phyloP scores from a whole-genome alignment of 1,139 yeast genomes.

The Yamadazyma songkhlaensis region DNA sequence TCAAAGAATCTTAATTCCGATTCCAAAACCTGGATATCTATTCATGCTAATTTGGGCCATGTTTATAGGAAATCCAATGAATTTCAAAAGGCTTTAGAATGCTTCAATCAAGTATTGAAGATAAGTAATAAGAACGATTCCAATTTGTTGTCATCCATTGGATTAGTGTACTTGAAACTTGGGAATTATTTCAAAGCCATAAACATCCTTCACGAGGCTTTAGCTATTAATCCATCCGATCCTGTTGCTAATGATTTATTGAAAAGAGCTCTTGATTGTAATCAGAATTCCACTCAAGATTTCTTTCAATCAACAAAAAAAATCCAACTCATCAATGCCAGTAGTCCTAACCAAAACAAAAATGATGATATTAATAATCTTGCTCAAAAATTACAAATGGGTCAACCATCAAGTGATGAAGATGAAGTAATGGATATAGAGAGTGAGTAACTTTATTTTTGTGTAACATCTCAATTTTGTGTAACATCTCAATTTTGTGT shows the following conservation, averaged over 20 bases:
- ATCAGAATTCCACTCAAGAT: constrained; percentile 31
- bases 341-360: constrained; percentile 10
- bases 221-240: constrained; percentile 77
- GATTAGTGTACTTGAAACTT: constrained; percentile 71
- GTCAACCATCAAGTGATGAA: constrained; percentile 57
- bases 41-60: constrained; percentile 88
- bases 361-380: constrained; percentile 25
- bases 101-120: constrained; percentile 73
- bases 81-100: constrained; percentile 64
- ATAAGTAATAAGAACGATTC: constrained; percentile 67
- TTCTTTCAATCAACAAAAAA: constrained; percentile 18
- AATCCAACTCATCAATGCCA: constrained; percentile 1
- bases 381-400: constrained; percentile 45
- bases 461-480: background rate
- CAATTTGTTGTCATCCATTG: constrained; percentile 79
- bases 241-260: constrained; percentile 82
- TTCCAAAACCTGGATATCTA: constrained; percentile 81
- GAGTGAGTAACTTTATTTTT: constrained; percentile 35
- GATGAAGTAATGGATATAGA: constrained; percentile 66
- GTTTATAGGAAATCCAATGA: constrained; percentile 72
- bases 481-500: background rate
- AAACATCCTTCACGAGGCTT: constrained; percentile 73
- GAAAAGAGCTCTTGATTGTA: constrained; percentile 75
- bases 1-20: constrained; percentile 73
- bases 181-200: constrained; percentile 68